Conservation (phyloP, 768 basidiomycete species). For the Leccinum sublutescens region DNA sequence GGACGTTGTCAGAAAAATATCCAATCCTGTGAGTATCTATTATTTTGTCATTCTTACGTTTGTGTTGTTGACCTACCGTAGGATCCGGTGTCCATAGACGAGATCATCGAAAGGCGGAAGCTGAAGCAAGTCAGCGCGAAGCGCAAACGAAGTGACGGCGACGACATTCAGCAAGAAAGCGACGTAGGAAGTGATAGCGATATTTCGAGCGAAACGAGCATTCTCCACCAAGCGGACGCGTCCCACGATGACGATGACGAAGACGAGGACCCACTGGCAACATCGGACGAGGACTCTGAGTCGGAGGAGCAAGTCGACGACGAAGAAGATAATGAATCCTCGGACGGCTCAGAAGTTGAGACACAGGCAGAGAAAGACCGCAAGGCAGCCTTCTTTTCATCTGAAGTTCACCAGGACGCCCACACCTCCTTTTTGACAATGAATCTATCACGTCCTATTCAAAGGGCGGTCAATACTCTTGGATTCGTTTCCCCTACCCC, state of each 20-base stretch:
- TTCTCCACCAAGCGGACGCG: slow-evolving; percentile 27
- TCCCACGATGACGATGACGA: slow-evolving; percentile 25
- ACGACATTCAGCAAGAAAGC: slow-evolving; percentile 39
- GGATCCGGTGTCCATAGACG: slow-evolving; percentile 85
- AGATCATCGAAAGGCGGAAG: slow-evolving; percentile 80
- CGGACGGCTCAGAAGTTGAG: slow-evolving; percentile 60
- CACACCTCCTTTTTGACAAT: slow-evolving; percentile 85
- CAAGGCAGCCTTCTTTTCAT: slow-evolving; percentile 88
- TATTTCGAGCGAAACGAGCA: slow-evolving; percentile 2
- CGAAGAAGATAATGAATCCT: slow-evolving; percentile 45
- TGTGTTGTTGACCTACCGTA: slow-evolving; percentile 28
- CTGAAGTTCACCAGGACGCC: slow-evolving; percentile 47
- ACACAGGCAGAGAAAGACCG: slow-evolving; percentile 60
- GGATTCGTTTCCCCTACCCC: slow-evolving; percentile 87
- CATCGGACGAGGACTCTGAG: slow-evolving; percentile 31
- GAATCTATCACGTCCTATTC: slow-evolving; percentile 93
- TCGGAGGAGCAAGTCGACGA: slow-evolving; percentile 28
- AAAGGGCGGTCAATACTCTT: slow-evolving; percentile 85
- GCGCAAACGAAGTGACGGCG: slow-evolving; percentile 52
- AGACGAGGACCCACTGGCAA: slow-evolving; percentile 34
- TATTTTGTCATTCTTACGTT: neutral
- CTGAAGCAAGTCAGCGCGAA: slow-evolving; percentile 46
- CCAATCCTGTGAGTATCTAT: slow-evolving; percentile 51
- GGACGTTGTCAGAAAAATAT: slow-evolving; percentile 61
- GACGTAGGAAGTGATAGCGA: slow-evolving; percentile 26